Evolutionary conservation across 2,329 filamentous ascomycete species (phyloP), one percentile per base, ranked within the genome.

Genomic region (Cladophialophora bantiana): DNA sequence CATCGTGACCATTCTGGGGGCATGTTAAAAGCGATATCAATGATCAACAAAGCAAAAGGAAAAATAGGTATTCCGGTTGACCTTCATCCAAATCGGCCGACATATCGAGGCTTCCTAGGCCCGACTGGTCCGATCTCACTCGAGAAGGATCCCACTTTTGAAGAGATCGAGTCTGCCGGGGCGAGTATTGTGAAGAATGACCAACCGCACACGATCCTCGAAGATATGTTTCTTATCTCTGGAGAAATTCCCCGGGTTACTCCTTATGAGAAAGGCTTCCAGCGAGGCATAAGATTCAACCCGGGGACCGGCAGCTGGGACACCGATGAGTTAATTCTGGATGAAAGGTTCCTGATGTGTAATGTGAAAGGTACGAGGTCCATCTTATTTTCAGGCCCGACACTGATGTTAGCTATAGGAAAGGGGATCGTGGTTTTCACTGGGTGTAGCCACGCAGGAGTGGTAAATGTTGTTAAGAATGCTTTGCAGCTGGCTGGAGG

Each of bases 1-100:
- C 83, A 87, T 74, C 79, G 84, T 45, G 83, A 87, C 68, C 83
- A 87, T 69, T 85, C 83, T 32, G 83, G 81, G n/a, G 83, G 84
- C 4, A 78, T 87, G 74, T 74, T 81, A 20, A 77, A 77, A 53
- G 83, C 84, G n/a, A 75, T 87, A 53, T 72, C 76, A 18, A 78
- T 83, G 77, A 82, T 86, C 53, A 80, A 78, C 2, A 73, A 78
- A 0, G 81, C 80, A 9, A 80, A 80, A 71, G 59, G 68, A 3
- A 54, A 73, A 0, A 57, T 64, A 2, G 71, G 76, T 0, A 71
- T 85, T 1, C 68, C 79, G 0, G 78, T 83, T 1, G 83, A 86
- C 65, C 70, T 87, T n/a, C 84, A 86, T 68, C 84, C 84, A 2
- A 76, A 80, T 59, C 81, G 84, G 7, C 85, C 84, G 0, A 79